A percentile compares a stretch with the other conserved stretches of the same genome.
phyloP scores from a whole-genome alignment of 2,329 filamentous ascomycete species.

The Aspergillus pseudotamarii region DNA sequence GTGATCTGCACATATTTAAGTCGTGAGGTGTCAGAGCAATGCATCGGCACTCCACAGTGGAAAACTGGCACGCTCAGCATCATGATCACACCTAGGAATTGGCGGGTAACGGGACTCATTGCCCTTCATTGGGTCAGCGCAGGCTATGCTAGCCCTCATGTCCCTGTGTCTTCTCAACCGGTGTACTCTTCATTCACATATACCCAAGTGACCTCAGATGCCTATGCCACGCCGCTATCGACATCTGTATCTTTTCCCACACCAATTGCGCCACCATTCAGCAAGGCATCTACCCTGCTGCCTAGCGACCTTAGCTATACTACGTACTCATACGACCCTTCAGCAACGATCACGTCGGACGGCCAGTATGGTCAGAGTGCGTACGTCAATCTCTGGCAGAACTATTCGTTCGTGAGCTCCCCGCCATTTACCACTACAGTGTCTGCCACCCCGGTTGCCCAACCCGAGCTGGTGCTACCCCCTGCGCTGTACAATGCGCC shows the following conservation, averaged over 20 bases:
- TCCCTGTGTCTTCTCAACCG: neutral
- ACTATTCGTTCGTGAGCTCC: neutral
- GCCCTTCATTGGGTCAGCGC: no score
- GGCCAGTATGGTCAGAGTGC: slow-evolving; percentile 2
- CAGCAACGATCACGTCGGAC: neutral
- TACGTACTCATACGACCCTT: slow-evolving; percentile 5
- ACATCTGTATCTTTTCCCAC: slow-evolving; percentile 6
- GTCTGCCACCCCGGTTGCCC: neutral
- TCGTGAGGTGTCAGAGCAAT: neutral
- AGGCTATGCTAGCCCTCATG: neutral
- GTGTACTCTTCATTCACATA: slow-evolving; percentile 9
- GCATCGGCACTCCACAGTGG: neutral
- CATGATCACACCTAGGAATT: neutral
- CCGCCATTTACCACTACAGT: neutral
- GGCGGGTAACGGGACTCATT: neutral
- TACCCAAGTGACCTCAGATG: slow-evolving; percentile 8
- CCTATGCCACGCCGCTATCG: slow-evolving; percentile 7
- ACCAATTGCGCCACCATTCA: slow-evolving; percentile 3
- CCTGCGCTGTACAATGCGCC: neutral
- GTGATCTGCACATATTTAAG: neutral
- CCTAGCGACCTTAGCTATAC: slow-evolving; percentile 7
- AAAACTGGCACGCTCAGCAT: neutral
- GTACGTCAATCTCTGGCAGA: neutral
- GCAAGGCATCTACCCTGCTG: slow-evolving; percentile 4
- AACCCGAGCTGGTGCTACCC: neutral